Base-by-base conservation (phyloP, 2,329 filamentous ascomycete genomes). In the Cercospora sojina region DNA sequence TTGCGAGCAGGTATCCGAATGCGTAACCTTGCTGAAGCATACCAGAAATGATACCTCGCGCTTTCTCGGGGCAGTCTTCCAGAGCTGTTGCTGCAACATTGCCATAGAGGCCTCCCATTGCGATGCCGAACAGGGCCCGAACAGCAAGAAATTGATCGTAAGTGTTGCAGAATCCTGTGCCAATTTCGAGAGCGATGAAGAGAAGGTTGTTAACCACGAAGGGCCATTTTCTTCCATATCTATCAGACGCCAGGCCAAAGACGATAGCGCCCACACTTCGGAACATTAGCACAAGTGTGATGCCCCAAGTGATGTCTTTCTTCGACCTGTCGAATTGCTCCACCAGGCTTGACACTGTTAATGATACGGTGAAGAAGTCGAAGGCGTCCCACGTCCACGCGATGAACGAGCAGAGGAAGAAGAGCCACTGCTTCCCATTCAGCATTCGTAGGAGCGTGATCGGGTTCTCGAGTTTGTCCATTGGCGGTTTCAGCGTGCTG, bases 1-100 rank as follows among this genome's bases (percentile, higher is more conserved):
- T 75, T 0, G 76, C 86, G 0, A 89, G 81, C n/a, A 89, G 79
- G 74, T 88, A 89, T 2, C 87, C 87, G 73, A 88, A 87, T 0
- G 86, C 86, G 71, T 88, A 89, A 2, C 86, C 86, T 76, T 88
- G 86, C 74, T 89, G 86, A 13, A 88, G 79, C 78, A 89, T 83
- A 10, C 87, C 87, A 2, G 86, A 87, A 12, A 89, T 78, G 51
- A 89, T 80, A 70, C 87, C 87, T 57, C 87, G 80, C 2, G 87
- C 86, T 49, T 81, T 82, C 62, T 81, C 77, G 0, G 87, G 87
- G 67, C 86, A 87, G 69, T 89, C 87, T 75, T 89, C 87, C 13
- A 89, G 77, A 0, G 87, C 87, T 2, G 86, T 88, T 0, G 87
- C 86, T 13, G 86, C 85, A 10, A 84, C 85, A 70, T 88, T 88